These are phyloP conservation scores for Fusarium falciforme DNA, from an alignment of 2,329 filamentous ascomycete genomes.

Conservation along the genomic window DNA sequence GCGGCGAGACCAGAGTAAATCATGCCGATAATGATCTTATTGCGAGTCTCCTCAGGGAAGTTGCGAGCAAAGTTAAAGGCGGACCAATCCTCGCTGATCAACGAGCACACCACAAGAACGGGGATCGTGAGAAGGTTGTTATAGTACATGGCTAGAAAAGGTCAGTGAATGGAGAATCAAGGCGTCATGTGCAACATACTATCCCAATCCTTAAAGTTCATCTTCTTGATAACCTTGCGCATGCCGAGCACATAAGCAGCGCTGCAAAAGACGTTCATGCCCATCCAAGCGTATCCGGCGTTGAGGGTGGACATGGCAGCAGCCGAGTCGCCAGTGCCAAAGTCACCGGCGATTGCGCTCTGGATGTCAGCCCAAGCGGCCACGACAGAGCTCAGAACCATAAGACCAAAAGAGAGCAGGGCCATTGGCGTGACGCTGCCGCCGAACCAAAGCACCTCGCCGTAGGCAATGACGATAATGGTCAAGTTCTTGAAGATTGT, in stretches of 20 bases:
- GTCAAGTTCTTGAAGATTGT: conserved; percentile 99
- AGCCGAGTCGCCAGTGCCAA: conserved; percentile 69
- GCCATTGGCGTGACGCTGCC: conserved; percentile 89
- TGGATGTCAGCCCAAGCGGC: conserved; percentile 98
- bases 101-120: conserved; percentile 83
- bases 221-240: conserved; percentile 99
- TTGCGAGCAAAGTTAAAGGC: conserved; percentile 83
- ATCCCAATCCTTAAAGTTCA: conserved; percentile 99
- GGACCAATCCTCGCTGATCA: conserved; percentile 94
- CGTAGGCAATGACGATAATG: conserved; percentile 98
- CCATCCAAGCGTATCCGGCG: conserved; percentile 97
- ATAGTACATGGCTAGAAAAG: conserved; percentile 92
- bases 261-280: conserved; percentile 94
- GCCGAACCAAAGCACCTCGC: conserved; percentile 98
- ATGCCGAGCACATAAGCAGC: conserved; percentile 90
- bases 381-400: conserved; percentile 94
- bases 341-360: conserved; percentile 77
- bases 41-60: conserved; percentile 86
- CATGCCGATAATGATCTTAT: conserved; percentile 86
- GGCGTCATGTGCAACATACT: conserved; percentile 71
- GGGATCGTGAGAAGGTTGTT: conserved; percentile 98
- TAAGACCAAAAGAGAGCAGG: conserved; percentile 93
- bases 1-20: conserved; percentile 91
- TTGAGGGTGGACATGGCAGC: conserved; percentile 89
- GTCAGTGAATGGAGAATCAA: conserved; percentile 45